phyloP scores from a whole-genome alignment of 495 filamentous ascomycete species.

The Aspergillus saccharolyticus region DNA sequence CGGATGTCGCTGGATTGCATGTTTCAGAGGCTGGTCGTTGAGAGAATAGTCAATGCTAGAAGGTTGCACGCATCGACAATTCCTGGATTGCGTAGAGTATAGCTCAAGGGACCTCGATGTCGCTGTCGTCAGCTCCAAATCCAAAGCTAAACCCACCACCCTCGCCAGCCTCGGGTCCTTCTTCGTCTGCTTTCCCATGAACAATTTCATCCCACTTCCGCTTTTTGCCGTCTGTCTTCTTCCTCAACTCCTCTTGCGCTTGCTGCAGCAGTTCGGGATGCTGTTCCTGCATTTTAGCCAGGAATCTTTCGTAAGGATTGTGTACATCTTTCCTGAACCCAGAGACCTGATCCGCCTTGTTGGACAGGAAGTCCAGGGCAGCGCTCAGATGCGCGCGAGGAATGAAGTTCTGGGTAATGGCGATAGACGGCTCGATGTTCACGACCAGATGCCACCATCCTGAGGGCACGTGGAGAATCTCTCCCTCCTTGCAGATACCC shows the following conservation, averaged over 20 bases:
- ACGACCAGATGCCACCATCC: slow-evolving; percentile 98
- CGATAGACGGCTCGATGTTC: slow-evolving; percentile 76
- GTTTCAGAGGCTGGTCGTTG: background rate
- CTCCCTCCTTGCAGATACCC: slow-evolving; percentile 80
- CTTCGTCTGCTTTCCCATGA: slow-evolving; percentile 37
- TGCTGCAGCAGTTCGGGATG: slow-evolving; percentile 63
- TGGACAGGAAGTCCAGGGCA: slow-evolving; percentile 74
- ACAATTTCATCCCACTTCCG: slow-evolving; percentile 82
- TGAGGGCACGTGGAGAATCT: slow-evolving; percentile 86
- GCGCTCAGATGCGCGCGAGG: slow-evolving; percentile 67
- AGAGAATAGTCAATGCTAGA: background rate
- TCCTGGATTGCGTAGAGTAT: background rate
- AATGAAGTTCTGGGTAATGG: slow-evolving; percentile 95
- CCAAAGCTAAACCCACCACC: slow-evolving; percentile 73
- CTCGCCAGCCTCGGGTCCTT: slow-evolving; percentile 38
- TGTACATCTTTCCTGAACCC: slow-evolving; percentile 72
- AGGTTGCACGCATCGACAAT: background rate
- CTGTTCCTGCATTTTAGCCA: slow-evolving; percentile 57
- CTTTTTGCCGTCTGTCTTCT: slow-evolving; percentile 59
- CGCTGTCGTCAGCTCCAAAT: slow-evolving; percentile 63
- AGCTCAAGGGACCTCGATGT: slow-evolving; percentile 48
- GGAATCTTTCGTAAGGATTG: slow-evolving; percentile 72
- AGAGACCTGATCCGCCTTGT: slow-evolving; percentile 79
- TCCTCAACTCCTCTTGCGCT: slow-evolving; percentile 59
- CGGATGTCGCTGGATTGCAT: background rate